Evolutionary conservation across 2,329 filamentous ascomycete species (phyloP), one percentile per base, ranked within the genome.

Genomic region (Stagonosporopsis vannaccii): DNA sequence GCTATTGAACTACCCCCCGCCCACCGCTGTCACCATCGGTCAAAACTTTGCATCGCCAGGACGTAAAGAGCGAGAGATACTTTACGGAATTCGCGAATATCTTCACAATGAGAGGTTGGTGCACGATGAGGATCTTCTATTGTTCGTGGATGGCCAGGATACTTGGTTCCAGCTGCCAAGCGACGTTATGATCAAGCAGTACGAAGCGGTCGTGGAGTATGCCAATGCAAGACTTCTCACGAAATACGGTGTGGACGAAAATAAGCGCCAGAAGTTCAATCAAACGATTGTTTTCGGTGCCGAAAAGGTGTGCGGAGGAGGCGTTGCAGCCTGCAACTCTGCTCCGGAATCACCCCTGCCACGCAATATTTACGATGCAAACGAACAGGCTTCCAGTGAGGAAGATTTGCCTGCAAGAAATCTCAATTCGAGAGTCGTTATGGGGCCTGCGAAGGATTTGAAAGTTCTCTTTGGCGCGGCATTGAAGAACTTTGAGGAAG

Each of bases 91-190:
- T 26, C 71, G 80, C 51, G 72, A 79, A 8, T 85, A 82, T 53
- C 72, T 87, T 25, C 75, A 78, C 12, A 76, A 79, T 44, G 76
- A 74, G 26, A 79, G 78, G 32, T 68, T 79, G n/a, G 78, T 84
- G 17, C 75, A 79, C 22, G 79, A 87, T 53, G 78, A 85, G 19
- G 88, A 90, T 68, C 73, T 91, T 25, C 81, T 89, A 7, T 74
- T 90, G 54, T 79, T 90, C 42, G 80, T 87, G 6, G 87, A 90
- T 68, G 86, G 84, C 1, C 82, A 85, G 68, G 85, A 90, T 56
- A 79, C 86, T 1, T 85, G 86, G 76, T 85, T 89, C 56, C 88
- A 90, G 69, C 77, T 90, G 2, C 86, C 87, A 0, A 82, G 85
- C 2, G 83, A 87, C 37, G 79, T 89, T 19, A 75, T 90, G 61